phyloP scores from a whole-genome alignment of 495 filamentous ascomycete species.

The Penicillium cosmopolitanum region DNA sequence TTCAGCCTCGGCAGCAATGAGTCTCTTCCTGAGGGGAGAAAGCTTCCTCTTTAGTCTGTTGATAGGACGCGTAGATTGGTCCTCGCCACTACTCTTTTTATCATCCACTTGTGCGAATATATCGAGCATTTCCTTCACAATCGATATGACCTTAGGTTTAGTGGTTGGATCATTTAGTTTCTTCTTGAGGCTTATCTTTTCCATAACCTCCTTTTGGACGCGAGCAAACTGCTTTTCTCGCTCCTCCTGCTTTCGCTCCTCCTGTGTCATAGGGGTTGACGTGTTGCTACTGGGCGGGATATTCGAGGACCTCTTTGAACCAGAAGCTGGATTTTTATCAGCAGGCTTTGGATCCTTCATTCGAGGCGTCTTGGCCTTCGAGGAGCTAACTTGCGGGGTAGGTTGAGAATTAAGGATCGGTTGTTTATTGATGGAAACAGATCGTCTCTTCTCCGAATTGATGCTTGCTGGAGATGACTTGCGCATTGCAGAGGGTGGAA shows the following conservation, averaged over 20 bases:
- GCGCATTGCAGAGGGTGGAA: slow-evolving; percentile 29
- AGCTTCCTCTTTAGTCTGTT: neutral
- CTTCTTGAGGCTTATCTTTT: neutral
- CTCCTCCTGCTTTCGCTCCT: neutral
- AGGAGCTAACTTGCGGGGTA: slow-evolving; percentile 10
- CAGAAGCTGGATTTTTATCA: neutral
- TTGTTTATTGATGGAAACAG: slow-evolving; percentile 34
- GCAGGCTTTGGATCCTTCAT: neutral
- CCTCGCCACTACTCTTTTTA: neutral
- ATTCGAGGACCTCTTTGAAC: neutral
- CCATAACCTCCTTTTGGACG: neutral
- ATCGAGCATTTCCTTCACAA: neutral
- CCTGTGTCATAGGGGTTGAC: neutral
- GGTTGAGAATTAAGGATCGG: slow-evolving; percentile 13
- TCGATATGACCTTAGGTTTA: neutral
- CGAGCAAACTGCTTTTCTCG: neutral
- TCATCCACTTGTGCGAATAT: neutral
- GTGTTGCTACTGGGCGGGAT: neutral
- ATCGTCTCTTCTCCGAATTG: slow-evolving; percentile 20
- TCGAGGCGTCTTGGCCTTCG: neutral
- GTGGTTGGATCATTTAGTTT: neutral
- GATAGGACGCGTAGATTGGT: neutral
- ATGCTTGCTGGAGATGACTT: slow-evolving; percentile 23
- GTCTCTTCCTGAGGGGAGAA: neutral
- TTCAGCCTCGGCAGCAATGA: neutral